Conservation (phyloP, 2,329 filamentous ascomycete species). For the Juglanconis oblonga region DNA sequence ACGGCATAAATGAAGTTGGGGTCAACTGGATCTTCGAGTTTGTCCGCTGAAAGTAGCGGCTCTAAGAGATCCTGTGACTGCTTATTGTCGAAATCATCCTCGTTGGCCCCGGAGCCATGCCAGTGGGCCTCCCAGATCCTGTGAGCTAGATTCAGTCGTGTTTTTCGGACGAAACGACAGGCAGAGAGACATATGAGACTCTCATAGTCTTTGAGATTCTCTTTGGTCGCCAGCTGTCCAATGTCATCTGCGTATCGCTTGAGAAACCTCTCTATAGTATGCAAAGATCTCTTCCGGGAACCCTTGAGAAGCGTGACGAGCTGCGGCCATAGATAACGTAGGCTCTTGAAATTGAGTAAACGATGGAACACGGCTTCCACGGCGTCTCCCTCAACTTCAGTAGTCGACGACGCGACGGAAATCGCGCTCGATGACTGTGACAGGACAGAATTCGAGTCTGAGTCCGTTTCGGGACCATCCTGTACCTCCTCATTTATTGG, state of each 20-base stretch:
- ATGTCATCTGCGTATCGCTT: slow-evolving; percentile 6
- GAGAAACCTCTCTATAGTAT: neutral
- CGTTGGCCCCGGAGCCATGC: neutral
- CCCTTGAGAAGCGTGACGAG: neutral
- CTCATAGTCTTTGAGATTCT: neutral
- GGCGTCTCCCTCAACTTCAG: neutral
- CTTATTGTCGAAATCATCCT: neutral
- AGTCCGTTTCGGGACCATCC: neutral
- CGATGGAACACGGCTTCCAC: neutral
- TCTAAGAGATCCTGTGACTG: neutral
- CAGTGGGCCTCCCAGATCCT: slow-evolving; percentile 3
- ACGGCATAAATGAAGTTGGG: neutral
- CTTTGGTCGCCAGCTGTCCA: neutral
- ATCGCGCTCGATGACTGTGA: neutral
- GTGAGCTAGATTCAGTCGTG: neutral
- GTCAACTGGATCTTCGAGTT: neutral
- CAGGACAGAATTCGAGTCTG: neutral
- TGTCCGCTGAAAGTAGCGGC: neutral
- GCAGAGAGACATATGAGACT: neutral
- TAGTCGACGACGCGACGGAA: neutral
- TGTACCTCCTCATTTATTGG: neutral
- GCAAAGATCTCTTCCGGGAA: neutral
- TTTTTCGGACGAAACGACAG: neutral
- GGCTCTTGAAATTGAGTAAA: neutral
- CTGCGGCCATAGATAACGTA: slow-evolving; percentile 8